Base-by-base conservation (phyloP, 2,329 filamentous ascomycete genomes). In the Neofusicoccum umdonicola region DNA sequence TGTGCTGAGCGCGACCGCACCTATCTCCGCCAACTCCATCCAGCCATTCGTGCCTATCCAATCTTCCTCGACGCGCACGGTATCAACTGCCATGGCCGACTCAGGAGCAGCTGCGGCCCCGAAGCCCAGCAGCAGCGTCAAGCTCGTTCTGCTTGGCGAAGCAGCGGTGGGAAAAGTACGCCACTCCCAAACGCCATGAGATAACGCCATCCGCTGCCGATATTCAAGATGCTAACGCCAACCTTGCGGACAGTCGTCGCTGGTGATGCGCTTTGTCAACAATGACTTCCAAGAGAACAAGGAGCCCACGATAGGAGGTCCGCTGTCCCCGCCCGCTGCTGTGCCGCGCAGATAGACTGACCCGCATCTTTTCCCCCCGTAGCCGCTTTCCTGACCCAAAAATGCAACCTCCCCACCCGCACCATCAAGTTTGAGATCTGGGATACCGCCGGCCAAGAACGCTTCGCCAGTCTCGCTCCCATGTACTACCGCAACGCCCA, bases 401-500 rank as follows among this genome's bases (percentile, higher is more conserved):
- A 98, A 88, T 97, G 94, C 83, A 95, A 92, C 74, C 90, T 98
- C 47, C 94, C 94, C 39, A 93, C 89, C 72, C 88, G 94, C 76
- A 97, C 92, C 65, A 83, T 84, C 75, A 83, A 79, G 69, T 83
- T 84, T 69, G 81, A 84, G 69, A 98, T 99, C 74, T 99, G 94
- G 94, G 94, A 99, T 83, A 98, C 94, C 15, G 94, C 95, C 48
- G 94, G 94, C 75, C 94, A 99, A 81, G 94, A 99, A 83, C 92
- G 94, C 68, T 99, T 98, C 76, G 94, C 94, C 72, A 96, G 91
- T 60, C 87, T 98, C 67, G 95, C 95, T 61, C 95, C 94, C 72
- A 98, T 98, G 95, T 99, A 99, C 86, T 98, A 98, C 84, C 93
- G 94, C 80, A 98, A 99, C 78, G 95, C 95, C 60, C 94, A 98